phyloP scores from a whole-genome alignment of 306 rosid species.

The Pyrus bretschneideri region DNA sequence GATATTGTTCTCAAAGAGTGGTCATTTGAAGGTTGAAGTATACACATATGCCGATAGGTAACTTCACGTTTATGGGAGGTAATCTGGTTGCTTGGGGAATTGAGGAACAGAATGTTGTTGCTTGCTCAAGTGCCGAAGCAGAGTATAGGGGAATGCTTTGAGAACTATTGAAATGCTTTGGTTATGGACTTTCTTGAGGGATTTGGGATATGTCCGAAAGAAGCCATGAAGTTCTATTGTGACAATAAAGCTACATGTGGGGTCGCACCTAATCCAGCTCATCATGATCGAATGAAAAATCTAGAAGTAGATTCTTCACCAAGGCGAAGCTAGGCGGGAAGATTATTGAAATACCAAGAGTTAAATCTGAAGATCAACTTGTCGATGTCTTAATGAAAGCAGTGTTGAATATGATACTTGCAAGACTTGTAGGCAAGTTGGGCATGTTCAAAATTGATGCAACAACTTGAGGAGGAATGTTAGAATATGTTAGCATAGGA shows the following conservation, averaged over 20 bases:
- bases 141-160: not conserved
- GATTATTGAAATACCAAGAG: not conserved
- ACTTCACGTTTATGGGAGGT: not conserved
- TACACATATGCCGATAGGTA: not conserved
- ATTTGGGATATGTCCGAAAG: not conserved
- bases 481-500: too few species aligned
- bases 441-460: too few species aligned
- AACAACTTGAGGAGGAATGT: too few species aligned
- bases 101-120: not conserved
- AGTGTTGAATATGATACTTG: too few species aligned
- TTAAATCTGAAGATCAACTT: not conserved
- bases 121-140: not conserved
- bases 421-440: too few species aligned
- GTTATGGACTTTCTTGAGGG: not conserved
- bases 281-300: not conserved
- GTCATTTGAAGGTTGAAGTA: not conserved
- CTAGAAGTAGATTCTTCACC: not conserved
- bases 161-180: not conserved
- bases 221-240: not conserved
- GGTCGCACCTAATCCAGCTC: not conserved
- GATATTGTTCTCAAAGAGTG: not conserved
- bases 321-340: not conserved
- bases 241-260: not conserved
- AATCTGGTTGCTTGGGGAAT: not conserved
- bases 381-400: not conserved